These are phyloP conservation scores for Rhizopogon vinicolor DNA, from an alignment of 768 basidiomycete species.

Conservation along the genomic window DNA sequence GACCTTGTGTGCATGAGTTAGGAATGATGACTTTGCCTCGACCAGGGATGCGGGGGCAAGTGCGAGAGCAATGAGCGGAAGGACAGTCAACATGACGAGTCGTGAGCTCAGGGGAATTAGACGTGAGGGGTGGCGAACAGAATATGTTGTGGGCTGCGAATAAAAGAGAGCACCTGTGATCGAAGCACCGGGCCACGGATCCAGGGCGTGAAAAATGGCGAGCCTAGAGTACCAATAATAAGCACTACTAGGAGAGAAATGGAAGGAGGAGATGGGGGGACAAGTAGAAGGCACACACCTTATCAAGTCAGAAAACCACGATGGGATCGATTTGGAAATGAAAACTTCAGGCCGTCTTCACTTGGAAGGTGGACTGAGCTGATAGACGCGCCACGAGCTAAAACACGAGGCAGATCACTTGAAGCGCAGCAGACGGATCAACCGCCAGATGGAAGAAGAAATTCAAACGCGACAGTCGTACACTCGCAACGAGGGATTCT, in stretches of 20 bases:
- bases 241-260: not conserved
- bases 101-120: conserved; percentile 1
- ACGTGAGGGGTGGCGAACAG: not conserved
- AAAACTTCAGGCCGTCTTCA: not conserved
- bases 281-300: not conserved
- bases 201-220: not conserved
- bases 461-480: not conserved
- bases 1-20: conserved; percentile 44
- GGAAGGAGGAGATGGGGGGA: not conserved
- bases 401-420: conserved; percentile 7
- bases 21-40: conserved; percentile 26
- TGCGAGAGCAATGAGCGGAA: conserved; percentile 26
- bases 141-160: conserved; percentile 6
- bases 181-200: conserved; percentile 3
- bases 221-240: not conserved
- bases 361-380: not conserved
- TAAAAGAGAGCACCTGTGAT: conserved; percentile 12
- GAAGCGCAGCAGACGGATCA: conserved; percentile 1
- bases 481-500: not conserved
- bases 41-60: conserved; percentile 20
- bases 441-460: not conserved
- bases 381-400: not conserved
- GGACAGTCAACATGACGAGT: conserved; percentile 19
- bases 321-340: not conserved
- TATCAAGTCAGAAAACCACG: conserved; percentile 4